phyloP scores from a whole-genome alignment of 768 basidiomycete genomes.

The Pleurotus djamor region DNA sequence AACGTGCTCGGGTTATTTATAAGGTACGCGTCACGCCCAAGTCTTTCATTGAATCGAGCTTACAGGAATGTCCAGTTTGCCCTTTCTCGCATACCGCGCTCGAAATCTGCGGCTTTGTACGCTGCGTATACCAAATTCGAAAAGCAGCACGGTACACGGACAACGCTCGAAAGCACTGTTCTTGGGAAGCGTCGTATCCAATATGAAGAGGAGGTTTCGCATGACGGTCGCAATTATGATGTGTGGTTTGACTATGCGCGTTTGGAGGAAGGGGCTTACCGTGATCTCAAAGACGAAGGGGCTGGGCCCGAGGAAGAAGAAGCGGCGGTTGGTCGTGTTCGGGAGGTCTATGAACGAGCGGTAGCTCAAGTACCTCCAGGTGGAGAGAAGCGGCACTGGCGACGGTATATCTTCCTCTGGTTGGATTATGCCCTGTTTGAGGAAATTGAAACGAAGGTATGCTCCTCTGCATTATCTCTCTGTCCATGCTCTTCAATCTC shows the following conservation, averaged over 20 bases:
- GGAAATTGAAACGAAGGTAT: conserved; percentile 90
- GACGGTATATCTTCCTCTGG: conserved; percentile 91
- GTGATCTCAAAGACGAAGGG: conserved; percentile 74
- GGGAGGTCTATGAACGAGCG: conserved; percentile 95
- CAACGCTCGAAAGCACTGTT: conserved; percentile 89
- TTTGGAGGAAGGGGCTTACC: conserved; percentile 85
- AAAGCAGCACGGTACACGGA: conserved; percentile 92
- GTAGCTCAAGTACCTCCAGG: conserved; percentile 96
- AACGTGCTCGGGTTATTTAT: conserved; percentile 95
- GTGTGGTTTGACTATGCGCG: conserved; percentile 98
- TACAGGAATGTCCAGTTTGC: conserved; percentile 66
- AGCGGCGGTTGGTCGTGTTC: conserved; percentile 59
- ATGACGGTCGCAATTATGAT: conserved; percentile 94
- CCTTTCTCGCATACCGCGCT: conserved; percentile 86
- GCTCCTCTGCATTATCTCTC: conserved; percentile 9
- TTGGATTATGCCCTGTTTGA: conserved; percentile 95
- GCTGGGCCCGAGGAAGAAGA: conserved; percentile 70
- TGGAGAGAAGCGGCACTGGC: conserved; percentile 89
- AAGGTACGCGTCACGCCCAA: conserved; percentile 54
- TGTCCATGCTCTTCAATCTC: conserved; percentile 1
- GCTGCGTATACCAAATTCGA: conserved; percentile 96
- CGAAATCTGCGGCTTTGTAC: conserved; percentile 87
- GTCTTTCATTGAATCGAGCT: neutral
- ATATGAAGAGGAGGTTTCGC: conserved; percentile 93
- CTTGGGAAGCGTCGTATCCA: conserved; percentile 97